Conservation (phyloP, 2,329 filamentous ascomycete genomes). For the Emmonsiellopsis sp. region DNA sequence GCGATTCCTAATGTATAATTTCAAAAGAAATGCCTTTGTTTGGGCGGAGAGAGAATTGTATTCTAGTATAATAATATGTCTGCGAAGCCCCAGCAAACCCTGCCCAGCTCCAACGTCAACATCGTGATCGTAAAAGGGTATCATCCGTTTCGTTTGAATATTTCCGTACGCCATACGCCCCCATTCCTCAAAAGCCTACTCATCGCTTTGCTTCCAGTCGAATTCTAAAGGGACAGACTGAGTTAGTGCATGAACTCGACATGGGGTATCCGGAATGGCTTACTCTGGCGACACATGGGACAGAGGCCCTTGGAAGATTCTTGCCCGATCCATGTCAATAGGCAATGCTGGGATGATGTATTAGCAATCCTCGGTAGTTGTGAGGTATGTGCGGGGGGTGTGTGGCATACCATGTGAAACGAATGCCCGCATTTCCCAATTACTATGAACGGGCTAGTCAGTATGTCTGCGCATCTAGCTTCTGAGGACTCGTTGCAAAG, state of each 20-base stretch:
- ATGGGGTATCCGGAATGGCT: conserved; percentile 13
- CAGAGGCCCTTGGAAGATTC: conserved; percentile 89
- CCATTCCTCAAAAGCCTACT: conserved; percentile 13
- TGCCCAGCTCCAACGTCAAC: too few species aligned
- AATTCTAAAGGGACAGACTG: conserved; percentile 33
- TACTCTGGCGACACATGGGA: conserved; percentile 96
- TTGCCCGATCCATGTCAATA: conserved; percentile 91
- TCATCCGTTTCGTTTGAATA: too few species aligned
- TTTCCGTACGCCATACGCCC: background rate
- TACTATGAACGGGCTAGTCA: conserved; percentile 44
- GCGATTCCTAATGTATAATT: too few species aligned
- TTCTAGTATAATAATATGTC: too few species aligned
- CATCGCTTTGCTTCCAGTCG: conserved; percentile 41
- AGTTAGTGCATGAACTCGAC: conserved; percentile 8
- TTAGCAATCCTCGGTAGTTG: background rate
- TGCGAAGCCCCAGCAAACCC: too few species aligned
- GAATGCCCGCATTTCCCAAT: conserved; percentile 95
- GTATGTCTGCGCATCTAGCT: background rate
- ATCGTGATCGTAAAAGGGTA: too few species aligned
- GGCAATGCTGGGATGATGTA: conserved; percentile 62
- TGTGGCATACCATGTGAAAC: conserved; percentile 72
- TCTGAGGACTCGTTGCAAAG: conserved; percentile 1
- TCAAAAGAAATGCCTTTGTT: too few species aligned
- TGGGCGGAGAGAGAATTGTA: too few species aligned
- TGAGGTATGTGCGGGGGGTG: background rate